Conservation (phyloP, 2,329 filamentous ascomycete genomes). For the Sporothrix brasiliensis region DNA sequence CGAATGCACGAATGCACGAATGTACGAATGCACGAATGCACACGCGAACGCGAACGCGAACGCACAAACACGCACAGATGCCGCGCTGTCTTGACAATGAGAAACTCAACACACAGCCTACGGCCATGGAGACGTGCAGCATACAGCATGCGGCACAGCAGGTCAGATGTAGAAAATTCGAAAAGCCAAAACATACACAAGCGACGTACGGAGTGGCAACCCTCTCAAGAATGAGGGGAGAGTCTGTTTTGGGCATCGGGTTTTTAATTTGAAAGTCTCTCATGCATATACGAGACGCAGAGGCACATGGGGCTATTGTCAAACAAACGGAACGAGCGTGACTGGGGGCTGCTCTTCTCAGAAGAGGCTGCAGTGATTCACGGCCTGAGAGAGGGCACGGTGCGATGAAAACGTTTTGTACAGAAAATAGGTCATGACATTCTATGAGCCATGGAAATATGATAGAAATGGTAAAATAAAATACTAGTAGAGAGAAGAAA, state of each 20-base stretch:
- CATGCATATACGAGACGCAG: slow-evolving; percentile 24
- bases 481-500: not conserved
- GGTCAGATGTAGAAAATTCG: not conserved
- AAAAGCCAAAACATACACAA: not conserved
- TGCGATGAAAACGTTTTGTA: too few species aligned
- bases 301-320: slow-evolving; percentile 4
- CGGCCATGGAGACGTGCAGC: not conserved
- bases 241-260: not conserved
- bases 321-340: not conserved
- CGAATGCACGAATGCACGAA: not conserved
- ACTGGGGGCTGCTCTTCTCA: not conserved
- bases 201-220: not conserved
- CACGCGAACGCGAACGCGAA: not conserved
- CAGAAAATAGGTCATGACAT: too few species aligned
- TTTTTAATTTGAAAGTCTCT: not conserved
- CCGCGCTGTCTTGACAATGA: not conserved
- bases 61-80: slow-evolving; percentile 8
- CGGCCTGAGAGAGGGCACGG: not conserved
- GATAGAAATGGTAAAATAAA: not conserved
- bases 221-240: not conserved
- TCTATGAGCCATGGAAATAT: not conserved
- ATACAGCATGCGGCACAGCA: slow-evolving; percentile 5
- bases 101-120: not conserved
- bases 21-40: not conserved
- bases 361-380: slow-evolving; percentile 7